Percentiles rank a stretch among this genome's conserved stretches.
These are phyloP conservation scores for Calonectria montana DNA, from an alignment of 2,329 filamentous ascomycete genomes.

Conservation along the genomic window DNA sequence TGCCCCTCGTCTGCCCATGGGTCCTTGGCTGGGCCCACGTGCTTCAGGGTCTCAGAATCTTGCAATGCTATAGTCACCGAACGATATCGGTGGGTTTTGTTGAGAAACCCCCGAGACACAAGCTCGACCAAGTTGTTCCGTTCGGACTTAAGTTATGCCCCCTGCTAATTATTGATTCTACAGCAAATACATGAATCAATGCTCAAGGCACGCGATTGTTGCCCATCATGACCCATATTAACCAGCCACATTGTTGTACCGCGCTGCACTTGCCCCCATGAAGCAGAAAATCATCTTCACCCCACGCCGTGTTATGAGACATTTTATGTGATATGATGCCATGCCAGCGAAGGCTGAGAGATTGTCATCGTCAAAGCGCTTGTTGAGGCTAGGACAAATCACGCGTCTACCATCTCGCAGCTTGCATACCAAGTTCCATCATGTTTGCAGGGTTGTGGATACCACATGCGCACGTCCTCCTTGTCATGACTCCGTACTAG, in stretches of 20 bases:
- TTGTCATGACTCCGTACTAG: not conserved
- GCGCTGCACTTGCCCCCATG: not conserved
- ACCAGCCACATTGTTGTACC: not conserved
- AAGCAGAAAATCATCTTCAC: not conserved
- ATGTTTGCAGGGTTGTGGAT: not conserved
- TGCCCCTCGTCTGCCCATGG: conserved; percentile 5
- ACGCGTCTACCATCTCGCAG: not conserved
- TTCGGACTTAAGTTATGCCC: not conserved
- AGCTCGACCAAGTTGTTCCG: not conserved
- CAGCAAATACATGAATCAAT: not conserved
- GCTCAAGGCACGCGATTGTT: not conserved
- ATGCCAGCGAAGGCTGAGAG: not conserved
- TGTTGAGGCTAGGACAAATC: not conserved
- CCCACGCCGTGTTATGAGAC: not conserved
- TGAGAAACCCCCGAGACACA: conserved; percentile 11
- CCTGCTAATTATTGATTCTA: not conserved
- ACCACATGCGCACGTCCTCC: not conserved
- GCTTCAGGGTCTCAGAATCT: conserved; percentile 6
- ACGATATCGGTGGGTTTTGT: conserved; percentile 23
- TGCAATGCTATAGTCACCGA: conserved; percentile 5
- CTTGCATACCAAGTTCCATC: not conserved
- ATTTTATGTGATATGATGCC: not conserved
- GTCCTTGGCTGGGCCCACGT: conserved; percentile 5
- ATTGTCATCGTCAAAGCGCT: not conserved
- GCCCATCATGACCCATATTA: not conserved